phyloP scores from a whole-genome alignment of 1,284 basidiomycete genomes.

The Polyporus tsugae region DNA sequence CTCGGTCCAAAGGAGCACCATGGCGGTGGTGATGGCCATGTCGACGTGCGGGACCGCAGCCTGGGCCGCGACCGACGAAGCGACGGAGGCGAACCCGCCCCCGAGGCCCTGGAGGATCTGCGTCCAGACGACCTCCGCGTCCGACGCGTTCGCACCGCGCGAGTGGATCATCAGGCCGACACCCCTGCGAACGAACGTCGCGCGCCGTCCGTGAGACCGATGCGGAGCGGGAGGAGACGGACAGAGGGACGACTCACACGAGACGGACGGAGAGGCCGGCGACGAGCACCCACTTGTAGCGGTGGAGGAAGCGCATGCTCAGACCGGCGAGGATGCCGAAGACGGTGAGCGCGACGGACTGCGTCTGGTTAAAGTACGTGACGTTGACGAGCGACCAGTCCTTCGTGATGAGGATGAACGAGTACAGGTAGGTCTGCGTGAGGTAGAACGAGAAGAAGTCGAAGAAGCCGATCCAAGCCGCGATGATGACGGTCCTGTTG shows the following conservation, averaged over 20 bases:
- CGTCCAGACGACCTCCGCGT: slow-evolving; percentile 70
- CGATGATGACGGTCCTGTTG: slow-evolving; percentile 67
- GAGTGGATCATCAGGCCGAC: slow-evolving; percentile 80
- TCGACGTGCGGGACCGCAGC: slow-evolving; percentile 80
- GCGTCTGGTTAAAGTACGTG: slow-evolving; percentile 63
- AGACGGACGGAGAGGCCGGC: slow-evolving; percentile 74
- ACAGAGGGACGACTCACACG: slow-evolving; percentile 39
- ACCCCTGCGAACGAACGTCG: slow-evolving; percentile 60
- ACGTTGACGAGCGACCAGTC: slow-evolving; percentile 61
- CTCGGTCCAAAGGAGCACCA: slow-evolving; percentile 83
- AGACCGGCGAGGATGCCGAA: slow-evolving; percentile 71
- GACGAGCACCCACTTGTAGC: slow-evolving; percentile 72
- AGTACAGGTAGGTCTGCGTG: slow-evolving; percentile 66
- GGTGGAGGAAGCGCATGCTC: slow-evolving; percentile 59
- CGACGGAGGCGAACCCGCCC: slow-evolving; percentile 78
- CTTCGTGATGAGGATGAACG: slow-evolving; percentile 68
- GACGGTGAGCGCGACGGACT: slow-evolving; percentile 69
- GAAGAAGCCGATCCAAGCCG: slow-evolving; percentile 72
- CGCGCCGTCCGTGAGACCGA: background rate
- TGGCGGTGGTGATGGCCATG: slow-evolving; percentile 84
- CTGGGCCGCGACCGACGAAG: slow-evolving; percentile 81
- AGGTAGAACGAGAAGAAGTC: slow-evolving; percentile 76
- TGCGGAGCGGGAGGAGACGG: background rate
- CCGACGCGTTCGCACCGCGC: slow-evolving; percentile 66
- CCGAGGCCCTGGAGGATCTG: slow-evolving; percentile 83